Evolutionary conservation across 148 eudicot species (phyloP).

Genomic region (Tetragonia tetragonoides): DNA sequence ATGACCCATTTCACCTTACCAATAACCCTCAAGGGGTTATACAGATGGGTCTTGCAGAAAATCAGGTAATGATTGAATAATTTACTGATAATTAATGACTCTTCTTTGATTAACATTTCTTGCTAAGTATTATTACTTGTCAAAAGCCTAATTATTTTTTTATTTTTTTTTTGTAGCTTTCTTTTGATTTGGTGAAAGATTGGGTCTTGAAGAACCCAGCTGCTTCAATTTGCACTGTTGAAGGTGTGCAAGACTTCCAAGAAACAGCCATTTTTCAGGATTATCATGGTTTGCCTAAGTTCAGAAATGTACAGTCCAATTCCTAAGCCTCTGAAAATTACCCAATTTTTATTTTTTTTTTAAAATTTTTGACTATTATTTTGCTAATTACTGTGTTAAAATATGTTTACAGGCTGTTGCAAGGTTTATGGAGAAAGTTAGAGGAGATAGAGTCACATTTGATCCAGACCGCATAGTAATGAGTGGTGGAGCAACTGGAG

Average conservation of each 20-base stretch:
- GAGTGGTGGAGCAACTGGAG: constrained; percentile 62
- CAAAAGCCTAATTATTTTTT: neutral
- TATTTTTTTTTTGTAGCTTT: constrained; percentile 42
- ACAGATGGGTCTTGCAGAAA: constrained; percentile 59
- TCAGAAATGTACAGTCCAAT: constrained; percentile 50
- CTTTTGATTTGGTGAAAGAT: constrained; percentile 61
- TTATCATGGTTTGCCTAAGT: constrained; percentile 76
- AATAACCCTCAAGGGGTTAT: constrained; percentile 46
- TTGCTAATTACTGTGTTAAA: neutral
- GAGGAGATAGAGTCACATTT: constrained; percentile 42
- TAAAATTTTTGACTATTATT: neutral
- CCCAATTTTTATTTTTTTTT: too few relatives aligned
- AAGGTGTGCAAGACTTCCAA: constrained; percentile 56
- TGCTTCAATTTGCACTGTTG: constrained; percentile 65
- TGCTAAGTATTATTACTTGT: neutral
- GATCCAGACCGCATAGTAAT: constrained; percentile 44
- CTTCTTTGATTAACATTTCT: neutral
- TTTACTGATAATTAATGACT: neutral
- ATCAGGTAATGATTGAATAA: constrained; percentile 32
- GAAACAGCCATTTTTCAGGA: constrained; percentile 77
- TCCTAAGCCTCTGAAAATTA: neutral
- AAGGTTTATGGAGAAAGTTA: constrained; percentile 48
- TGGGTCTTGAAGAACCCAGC: constrained; percentile 70
- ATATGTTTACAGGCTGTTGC: constrained; percentile 38
- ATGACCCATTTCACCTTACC: constrained; percentile 40